Percentiles rank a stretch among this genome's conserved stretches.
Evolutionary conservation across 1,139 yeast genomes (phyloP).

Genomic region (Nakaseomyces kungkrabaensis): DNA sequence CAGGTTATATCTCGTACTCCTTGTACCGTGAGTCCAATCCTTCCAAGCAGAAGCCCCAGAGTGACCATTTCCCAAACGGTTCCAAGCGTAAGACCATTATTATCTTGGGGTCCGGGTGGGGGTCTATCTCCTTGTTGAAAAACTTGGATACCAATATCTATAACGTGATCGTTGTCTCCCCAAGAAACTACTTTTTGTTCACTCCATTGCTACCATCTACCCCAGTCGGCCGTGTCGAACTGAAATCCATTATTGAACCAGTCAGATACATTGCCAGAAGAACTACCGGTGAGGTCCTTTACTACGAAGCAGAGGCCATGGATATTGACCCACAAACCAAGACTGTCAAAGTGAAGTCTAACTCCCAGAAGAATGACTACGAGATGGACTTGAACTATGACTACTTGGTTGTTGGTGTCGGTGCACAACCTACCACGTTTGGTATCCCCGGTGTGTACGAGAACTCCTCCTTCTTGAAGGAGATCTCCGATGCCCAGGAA

Average conservation of each 20-base stretch:
- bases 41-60: conserved; percentile 46
- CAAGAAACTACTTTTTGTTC: conserved; percentile 89
- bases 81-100: conserved; percentile 81
- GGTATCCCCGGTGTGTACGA: conserved; percentile 92
- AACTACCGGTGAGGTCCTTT: conserved; percentile 69
- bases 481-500: conserved; percentile 70
- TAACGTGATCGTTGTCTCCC: conserved; percentile 83
- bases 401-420: conserved; percentile 79
- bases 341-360: conserved; percentile 45
- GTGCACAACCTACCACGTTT: conserved; percentile 86
- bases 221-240: conserved; percentile 88
- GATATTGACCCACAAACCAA: conserved; percentile 63
- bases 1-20: conserved; percentile 45
- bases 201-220: conserved; percentile 90
- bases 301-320: conserved; percentile 87
- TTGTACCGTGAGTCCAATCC: conserved; percentile 58
- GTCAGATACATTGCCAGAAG: conserved; percentile 65
- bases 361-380: conserved; percentile 30
- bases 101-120: conserved; percentile 93
- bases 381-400: conserved; percentile 53
- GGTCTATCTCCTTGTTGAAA: conserved; percentile 72
- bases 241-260: conserved; percentile 83
- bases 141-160: conserved; percentile 77
- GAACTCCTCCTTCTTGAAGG: conserved; percentile 77
- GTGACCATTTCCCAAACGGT: conserved; percentile 53